Conservation (phyloP, 2,329 filamentous ascomycete genomes). For the Knufia petricola region DNA sequence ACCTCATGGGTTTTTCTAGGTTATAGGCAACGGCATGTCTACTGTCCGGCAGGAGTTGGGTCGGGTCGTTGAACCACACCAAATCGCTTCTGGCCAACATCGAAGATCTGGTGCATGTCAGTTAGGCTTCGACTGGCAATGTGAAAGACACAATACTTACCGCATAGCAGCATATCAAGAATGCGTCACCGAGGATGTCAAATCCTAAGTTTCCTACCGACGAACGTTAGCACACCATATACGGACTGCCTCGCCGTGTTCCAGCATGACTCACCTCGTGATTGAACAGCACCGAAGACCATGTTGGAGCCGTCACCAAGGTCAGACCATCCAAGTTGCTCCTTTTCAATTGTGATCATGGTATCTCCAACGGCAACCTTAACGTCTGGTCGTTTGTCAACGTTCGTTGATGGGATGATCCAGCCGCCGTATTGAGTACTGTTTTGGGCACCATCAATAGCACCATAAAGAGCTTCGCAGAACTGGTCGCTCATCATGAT, state of each 20-base stretch:
- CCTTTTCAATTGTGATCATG: conserved; percentile 52
- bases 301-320: conserved; percentile 40
- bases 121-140: conserved; percentile 8
- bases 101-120: conserved; percentile 44
- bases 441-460: conserved; percentile 53
- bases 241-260: too few species aligned
- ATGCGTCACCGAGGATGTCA: conserved; percentile 56
- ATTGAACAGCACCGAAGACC: conserved; percentile 58
- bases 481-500: conserved; percentile 53
- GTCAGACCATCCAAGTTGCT: conserved; percentile 49
- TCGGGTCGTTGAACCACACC: conserved; percentile 49
- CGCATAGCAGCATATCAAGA: conserved; percentile 56
- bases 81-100: conserved; percentile 51
- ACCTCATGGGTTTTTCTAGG: background rate
- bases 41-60: conserved; percentile 2
- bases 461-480: conserved; percentile 53
- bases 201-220: too few species aligned
- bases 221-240: too few species aligned
- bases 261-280: conserved; percentile 49
- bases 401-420: conserved; percentile 48
- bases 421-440: conserved; percentile 52
- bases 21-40: too few species aligned
- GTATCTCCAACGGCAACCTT: conserved; percentile 54
- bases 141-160: conserved; percentile 31
- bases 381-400: conserved; percentile 49